Conservation (phyloP, 352 stramenopile species). For the Phytophthora palmivora region DNA sequence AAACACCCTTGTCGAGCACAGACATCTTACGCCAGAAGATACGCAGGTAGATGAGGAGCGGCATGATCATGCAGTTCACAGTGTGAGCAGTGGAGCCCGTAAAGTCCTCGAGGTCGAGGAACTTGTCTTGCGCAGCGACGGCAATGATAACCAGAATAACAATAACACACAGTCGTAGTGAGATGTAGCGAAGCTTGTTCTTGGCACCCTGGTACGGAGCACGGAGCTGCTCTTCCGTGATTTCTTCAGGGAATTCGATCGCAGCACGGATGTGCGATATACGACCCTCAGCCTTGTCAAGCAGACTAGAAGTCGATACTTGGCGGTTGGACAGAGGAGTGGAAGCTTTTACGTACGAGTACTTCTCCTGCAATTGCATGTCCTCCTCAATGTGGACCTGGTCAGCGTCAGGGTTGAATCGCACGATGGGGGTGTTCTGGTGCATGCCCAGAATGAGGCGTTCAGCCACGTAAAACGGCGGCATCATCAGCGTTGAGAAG, state of each 20-base stretch:
- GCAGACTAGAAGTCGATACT: conserved; percentile 23
- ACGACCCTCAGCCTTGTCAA: conserved; percentile 30
- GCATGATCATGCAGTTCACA: conserved; percentile 38
- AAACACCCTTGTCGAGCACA: conserved; percentile 51
- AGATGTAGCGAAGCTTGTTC: conserved; percentile 50
- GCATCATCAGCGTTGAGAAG: conserved; percentile 29
- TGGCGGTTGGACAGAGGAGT: conserved; percentile 28
- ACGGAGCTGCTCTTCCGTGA: conserved; percentile 35
- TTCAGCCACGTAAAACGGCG: conserved; percentile 36
- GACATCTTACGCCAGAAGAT: conserved; percentile 47
- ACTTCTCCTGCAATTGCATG: conserved; percentile 35
- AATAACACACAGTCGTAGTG: conserved; percentile 45
- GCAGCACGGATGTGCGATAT: conserved; percentile 27
- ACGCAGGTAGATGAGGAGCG: conserved; percentile 32
- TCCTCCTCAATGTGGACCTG: conserved; percentile 19
- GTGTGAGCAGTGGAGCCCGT: conserved; percentile 32
- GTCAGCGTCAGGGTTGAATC: conserved; percentile 26
- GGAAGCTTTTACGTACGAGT: conserved; percentile 29
- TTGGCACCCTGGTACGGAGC: conserved; percentile 48
- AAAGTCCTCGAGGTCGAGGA: conserved; percentile 47
- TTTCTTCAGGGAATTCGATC: conserved; percentile 32
- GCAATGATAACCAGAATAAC: conserved; percentile 50
- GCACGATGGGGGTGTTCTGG: conserved; percentile 23
- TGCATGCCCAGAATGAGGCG: conserved; percentile 36
- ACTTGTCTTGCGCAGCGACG: conserved; percentile 53